Evolutionary conservation across 2,329 filamentous ascomycete species (phyloP), one percentile per base, ranked within the genome.

Genomic region (Fusarium torulosum): DNA sequence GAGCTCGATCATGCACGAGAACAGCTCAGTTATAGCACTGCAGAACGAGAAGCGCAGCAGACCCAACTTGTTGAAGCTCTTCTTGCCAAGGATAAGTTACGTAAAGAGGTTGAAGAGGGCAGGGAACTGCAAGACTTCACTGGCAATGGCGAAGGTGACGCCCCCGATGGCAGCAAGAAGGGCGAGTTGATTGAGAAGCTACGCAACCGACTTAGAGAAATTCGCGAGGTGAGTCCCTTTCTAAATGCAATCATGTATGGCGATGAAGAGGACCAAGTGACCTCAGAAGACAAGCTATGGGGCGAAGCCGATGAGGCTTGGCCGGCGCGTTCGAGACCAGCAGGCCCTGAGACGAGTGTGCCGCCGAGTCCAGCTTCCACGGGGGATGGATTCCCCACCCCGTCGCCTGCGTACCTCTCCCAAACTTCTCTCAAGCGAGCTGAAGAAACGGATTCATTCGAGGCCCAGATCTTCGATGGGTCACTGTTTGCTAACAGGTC

Each of bases 61-160:
- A 82, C 83, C 45, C 87, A 90, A 72, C 82, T 90, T 23, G 82
- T 90, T 67, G 82, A 87, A 40, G 84, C 86, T 43, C 80, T 90
- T 19, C 80, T 90, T 44, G 83, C 84, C 65, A 89, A 89, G 74
- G 87, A 90, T 62, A 84, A 85, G 75, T 79, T 88, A 53, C 83
- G 85, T 54, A 85, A 86, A 74, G 82, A 86, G 59, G 77, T 83
- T 35, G 85, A 86, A 66, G 81, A 82, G 49, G 76, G 76, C 54
- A 80, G 75, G 54, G 81, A 83, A 64, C 63, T 81, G 53, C 79
- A 81, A 69, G 81, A 80, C 38, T 67, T 73, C 66, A 67, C 77
- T 64, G 60, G 60, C n/a, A 67, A 44, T 72, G 67, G 78, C 67
- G 78, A 81, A 66, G 67, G 72, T 53, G 76, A 77, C 57, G 66